Percentiles rank a stretch among this genome's conserved stretches.
These are phyloP conservation scores for Phialocephala subalpina DNA, from an alignment of 2,329 filamentous ascomycete genomes.

Conservation along the genomic window DNA sequence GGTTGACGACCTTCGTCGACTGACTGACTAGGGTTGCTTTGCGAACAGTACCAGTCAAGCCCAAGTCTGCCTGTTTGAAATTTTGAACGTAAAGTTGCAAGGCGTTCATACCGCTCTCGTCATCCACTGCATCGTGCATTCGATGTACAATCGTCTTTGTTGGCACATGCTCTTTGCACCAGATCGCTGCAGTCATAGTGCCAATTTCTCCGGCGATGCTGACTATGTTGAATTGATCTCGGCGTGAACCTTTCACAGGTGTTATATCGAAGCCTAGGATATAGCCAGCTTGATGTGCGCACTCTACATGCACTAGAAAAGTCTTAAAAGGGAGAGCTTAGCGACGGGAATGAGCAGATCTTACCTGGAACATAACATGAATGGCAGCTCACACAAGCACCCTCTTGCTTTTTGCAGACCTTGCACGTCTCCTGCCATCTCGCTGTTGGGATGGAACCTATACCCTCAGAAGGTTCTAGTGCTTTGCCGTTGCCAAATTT, in stretches of 20 bases:
- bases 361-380: slow-evolving; percentile 66
- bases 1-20: slow-evolving; percentile 44
- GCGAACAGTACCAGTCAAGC: slow-evolving; percentile 88
- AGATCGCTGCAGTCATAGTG: slow-evolving; percentile 83
- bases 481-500: slow-evolving; percentile 88
- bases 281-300: slow-evolving; percentile 85
- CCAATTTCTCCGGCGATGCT: slow-evolving; percentile 84
- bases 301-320: slow-evolving; percentile 77
- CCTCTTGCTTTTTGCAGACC: slow-evolving; percentile 75
- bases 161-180: slow-evolving; percentile 89
- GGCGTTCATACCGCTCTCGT: slow-evolving; percentile 74
- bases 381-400: slow-evolving; percentile 87
- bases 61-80: slow-evolving; percentile 94
- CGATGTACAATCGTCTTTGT: slow-evolving; percentile 77
- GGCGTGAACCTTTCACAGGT: slow-evolving; percentile 86
- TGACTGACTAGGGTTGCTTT: slow-evolving; percentile 75
- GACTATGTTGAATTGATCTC: slow-evolving; percentile 82
- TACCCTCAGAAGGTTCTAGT: slow-evolving; percentile 87
- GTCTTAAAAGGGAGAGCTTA: slow-evolving; percentile 18
- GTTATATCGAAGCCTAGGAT: slow-evolving; percentile 88
- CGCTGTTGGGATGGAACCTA: slow-evolving; percentile 78
- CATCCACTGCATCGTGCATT: slow-evolving; percentile 77
- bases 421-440: slow-evolving; percentile 84
- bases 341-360: slow-evolving; percentile 23
- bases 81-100: slow-evolving; percentile 87